Conservation (phyloP, 2,329 filamentous ascomycete species). For the Scedosporium apiospermum region DNA sequence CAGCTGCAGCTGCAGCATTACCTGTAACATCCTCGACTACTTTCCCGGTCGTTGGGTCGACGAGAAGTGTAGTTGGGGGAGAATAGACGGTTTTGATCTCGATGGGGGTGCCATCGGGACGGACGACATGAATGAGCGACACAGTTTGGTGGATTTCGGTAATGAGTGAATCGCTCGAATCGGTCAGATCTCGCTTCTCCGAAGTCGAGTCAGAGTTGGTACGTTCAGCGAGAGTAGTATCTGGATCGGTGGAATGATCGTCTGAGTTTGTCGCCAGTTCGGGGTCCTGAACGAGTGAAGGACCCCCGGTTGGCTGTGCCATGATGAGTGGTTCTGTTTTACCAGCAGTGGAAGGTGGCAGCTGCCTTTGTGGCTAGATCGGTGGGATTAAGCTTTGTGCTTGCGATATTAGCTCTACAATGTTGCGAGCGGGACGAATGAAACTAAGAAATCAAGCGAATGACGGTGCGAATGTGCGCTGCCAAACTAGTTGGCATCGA, state of each 20-base stretch:
- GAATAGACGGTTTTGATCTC: constrained; percentile 27
- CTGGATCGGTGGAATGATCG: constrained; percentile 20
- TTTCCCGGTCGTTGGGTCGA: constrained; percentile 2
- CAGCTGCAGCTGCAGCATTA: background rate
- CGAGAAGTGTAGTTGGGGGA: background rate
- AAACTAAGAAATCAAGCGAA: constrained; percentile 1
- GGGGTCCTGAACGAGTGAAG: constrained; percentile 40
- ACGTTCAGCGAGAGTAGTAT: background rate
- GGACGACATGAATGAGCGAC: constrained; percentile 43
- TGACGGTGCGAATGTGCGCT: background rate
- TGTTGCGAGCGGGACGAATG: background rate
- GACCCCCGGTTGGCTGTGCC: constrained; percentile 33
- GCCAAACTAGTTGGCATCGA: constrained; percentile 1
- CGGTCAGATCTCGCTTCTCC: constrained; percentile 1
- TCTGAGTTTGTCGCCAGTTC: constrained; percentile 19
- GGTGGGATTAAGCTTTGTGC: background rate
- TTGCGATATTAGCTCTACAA: background rate
- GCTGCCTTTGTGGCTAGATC: background rate
- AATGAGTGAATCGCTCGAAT: constrained; percentile 18
- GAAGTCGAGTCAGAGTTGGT: background rate
- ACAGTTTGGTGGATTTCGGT: constrained; percentile 44
- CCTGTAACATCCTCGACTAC: background rate
- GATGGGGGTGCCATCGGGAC: constrained; percentile 35
- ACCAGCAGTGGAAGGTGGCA: background rate
- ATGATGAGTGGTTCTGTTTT: constrained; percentile 29